Evolutionary conservation across 805 yeast species (phyloP), one percentile per base, ranked within the genome.

Genomic region (Metschnikowia similis): DNA sequence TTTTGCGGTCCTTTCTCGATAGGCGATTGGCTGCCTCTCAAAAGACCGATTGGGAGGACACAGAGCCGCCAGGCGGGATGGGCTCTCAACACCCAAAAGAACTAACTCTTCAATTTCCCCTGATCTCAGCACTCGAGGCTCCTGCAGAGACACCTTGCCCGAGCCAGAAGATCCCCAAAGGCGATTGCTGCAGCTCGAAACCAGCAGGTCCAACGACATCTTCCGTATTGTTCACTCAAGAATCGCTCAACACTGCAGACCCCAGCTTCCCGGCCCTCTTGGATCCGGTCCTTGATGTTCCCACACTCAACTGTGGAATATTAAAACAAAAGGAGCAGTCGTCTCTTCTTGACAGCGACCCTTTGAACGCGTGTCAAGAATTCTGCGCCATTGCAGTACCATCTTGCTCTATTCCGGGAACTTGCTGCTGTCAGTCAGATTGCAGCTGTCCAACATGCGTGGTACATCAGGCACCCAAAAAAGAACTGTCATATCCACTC

Each of bases 401-500:
- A 11, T 58, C 70, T 21, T 70, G 74, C 52, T 63, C 73, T 2
- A 56, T 67, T 11, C 66, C 68, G 0, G 72, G 72, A 2, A 53
- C 70, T 2, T 73, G 78, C 52, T 53, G 61, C 35, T 73, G 78
- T 56, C 66, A 62, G 31, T 67, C 63, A 11, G 61, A 62, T 37
- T 73, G 78, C 53, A 35, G 60, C 7, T 73, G 78, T 56, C 66
- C 60, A 11, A 69, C 70, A 4, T 73, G 78, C 48, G 56, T 58
- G 28, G 65, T 62, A 1, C 78, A 73, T 57, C 66, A 66, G 11
- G 43, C 45, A 10, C 48, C 56, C 10, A 34, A 49, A 9, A 45
- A 45, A 32, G 50, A 51, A 27, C 17, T 35, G 4, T 43, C 35
- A 13, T 53, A 50, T 16, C 34, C 47, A 13, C 51, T 50, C 31